These are phyloP conservation scores for Fusarium sp. DNA, from an alignment of 2,329 filamentous ascomycete genomes.

Conservation along the genomic window DNA sequence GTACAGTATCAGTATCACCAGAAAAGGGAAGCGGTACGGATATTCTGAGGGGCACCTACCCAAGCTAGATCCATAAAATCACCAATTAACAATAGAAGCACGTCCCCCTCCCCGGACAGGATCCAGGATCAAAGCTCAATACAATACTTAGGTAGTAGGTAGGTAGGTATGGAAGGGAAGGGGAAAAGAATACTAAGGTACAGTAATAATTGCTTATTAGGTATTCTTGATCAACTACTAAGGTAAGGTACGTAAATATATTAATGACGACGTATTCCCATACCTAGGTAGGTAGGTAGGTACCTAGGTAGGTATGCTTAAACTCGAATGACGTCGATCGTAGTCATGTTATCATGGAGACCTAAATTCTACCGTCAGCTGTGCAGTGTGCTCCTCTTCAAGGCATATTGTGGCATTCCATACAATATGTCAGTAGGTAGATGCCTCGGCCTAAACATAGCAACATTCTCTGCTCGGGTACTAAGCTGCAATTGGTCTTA, in stretches of 20 bases:
- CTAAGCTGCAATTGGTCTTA: conserved; percentile 5
- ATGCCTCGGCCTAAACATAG: not conserved
- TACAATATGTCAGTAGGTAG: not conserved
- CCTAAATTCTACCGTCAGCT: not conserved
- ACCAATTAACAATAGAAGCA: conserved; percentile 17
- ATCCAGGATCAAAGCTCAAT: conserved; percentile 5
- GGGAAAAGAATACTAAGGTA: not conserved
- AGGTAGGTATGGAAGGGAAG: not conserved
- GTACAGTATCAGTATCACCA: not conserved
- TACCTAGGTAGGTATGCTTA: not conserved
- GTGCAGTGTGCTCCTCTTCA: not conserved
- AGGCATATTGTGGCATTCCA: not conserved
- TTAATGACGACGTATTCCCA: not conserved
- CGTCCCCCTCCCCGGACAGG: not conserved
- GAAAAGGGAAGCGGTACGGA: not conserved
- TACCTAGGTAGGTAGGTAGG: not conserved
- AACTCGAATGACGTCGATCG: not conserved
- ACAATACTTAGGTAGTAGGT: not conserved
- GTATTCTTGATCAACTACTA: not conserved
- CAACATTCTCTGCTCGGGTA: not conserved
- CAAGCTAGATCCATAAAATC: conserved; percentile 10
- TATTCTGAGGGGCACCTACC: not conserved
- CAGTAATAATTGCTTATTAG: not conserved
- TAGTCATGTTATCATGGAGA: not conserved
- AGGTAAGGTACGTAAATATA: no score